Evolutionary conservation across 1,139 yeast species (phyloP).

Genomic region (Blastobotrys ciferrii): DNA sequence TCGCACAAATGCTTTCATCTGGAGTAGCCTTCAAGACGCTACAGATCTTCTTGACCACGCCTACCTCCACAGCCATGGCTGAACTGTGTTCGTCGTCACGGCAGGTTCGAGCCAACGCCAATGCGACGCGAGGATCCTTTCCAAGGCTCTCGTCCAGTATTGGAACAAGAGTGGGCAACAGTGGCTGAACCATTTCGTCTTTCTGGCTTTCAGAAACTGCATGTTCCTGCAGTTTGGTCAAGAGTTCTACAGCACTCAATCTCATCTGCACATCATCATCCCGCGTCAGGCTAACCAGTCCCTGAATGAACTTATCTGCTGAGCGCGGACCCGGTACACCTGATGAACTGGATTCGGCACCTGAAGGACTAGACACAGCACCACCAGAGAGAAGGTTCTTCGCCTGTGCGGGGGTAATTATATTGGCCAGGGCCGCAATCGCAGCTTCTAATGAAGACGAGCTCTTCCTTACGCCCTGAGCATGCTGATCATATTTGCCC

Average conservation of each 20-base stretch:
- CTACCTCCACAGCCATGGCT: conserved; percentile 38
- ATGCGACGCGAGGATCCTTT: conserved; percentile 31
- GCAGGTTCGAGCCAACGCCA: conserved; percentile 34
- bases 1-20: conserved; percentile 22
- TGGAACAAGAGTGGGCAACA: conserved; percentile 39
- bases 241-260: conserved; percentile 34
- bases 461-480: neutral
- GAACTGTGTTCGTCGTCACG: conserved; percentile 35
- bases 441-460: conserved; percentile 27
- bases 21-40: conserved; percentile 23
- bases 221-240: conserved; percentile 31
- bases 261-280: conserved; percentile 30
- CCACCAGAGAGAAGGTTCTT: conserved; percentile 10
- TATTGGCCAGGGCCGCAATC: conserved; percentile 32
- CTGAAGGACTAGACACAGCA: neutral
- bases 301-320: conserved; percentile 25
- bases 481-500: conserved; percentile 12
- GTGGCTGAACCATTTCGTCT: conserved; percentile 27
- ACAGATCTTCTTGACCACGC: conserved; percentile 32
- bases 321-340: conserved; percentile 11
- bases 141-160: conserved; percentile 26
- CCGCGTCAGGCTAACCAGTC: conserved; percentile 30
- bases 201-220: conserved; percentile 26
- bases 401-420: conserved; percentile 20
- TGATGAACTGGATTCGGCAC: neutral